phyloP scores from a whole-genome alignment of 169 alveolate species.

The Cytauxzoon felis region DNA sequence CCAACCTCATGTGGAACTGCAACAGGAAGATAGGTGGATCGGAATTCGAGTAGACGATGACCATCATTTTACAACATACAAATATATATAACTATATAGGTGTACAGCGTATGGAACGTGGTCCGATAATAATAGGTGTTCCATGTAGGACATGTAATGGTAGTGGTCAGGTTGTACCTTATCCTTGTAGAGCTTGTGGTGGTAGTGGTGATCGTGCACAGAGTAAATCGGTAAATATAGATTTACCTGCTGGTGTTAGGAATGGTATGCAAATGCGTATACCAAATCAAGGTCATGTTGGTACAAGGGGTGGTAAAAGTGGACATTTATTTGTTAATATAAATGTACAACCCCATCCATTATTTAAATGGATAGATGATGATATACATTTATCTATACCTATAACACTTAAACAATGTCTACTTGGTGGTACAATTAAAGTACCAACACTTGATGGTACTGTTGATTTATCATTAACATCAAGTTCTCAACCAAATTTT shows the following conservation, averaged over 20 bases:
- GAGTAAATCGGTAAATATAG: constrained; percentile 73
- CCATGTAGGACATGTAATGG: constrained; percentile 86
- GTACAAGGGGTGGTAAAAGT: constrained; percentile 79
- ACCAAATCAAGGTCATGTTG: constrained; percentile 83
- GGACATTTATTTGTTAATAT: constrained; percentile 83
- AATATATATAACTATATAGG: constrained; percentile 11
- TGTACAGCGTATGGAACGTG: constrained; percentile 78
- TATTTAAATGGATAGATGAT: constrained; percentile 83
- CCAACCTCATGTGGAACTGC: no score
- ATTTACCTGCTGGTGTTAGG: constrained; percentile 78
- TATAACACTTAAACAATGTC: constrained; percentile 76
- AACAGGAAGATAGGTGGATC: no score
- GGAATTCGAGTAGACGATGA: background rate
- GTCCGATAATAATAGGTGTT: constrained; percentile 80
- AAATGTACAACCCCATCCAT: constrained; percentile 78
- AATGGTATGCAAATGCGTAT: constrained; percentile 82
- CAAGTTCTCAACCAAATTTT: constrained; percentile 76
- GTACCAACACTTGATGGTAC: constrained; percentile 79
- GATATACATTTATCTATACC: constrained; percentile 84
- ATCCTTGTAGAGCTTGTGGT: constrained; percentile 79
- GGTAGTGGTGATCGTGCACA: constrained; percentile 80
- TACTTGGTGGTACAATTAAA: constrained; percentile 79
- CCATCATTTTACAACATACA: background rate
- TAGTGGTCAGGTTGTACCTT: constrained; percentile 74
- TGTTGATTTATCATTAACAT: constrained; percentile 68